Evolutionary conservation across 106 monocot species (phyloP), one percentile per base, ranked within the genome.

Genomic region (Xerophyta viscosa): DNA sequence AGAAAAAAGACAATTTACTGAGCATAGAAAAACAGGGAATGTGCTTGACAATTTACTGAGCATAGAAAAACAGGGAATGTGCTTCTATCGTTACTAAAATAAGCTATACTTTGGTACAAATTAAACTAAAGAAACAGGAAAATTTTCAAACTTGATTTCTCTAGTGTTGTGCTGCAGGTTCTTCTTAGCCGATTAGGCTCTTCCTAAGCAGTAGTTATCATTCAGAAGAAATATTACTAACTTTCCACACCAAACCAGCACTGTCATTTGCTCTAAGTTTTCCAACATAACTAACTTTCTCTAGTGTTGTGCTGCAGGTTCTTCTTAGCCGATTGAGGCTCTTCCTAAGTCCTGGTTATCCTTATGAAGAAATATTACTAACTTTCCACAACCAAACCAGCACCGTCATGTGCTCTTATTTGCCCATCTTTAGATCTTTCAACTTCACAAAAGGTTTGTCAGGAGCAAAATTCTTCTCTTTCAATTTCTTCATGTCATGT

Each of bases 191-290:
- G 96, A 68, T 31, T 98, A 61, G 96, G 54, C 55, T 98, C 26
- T 85, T 98, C 73, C 36, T 98, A 54, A 98, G 69, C 19, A 88
- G 89, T 0, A 89, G 96, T 0, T 98, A 77, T 30, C 89, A 88
- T 8, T 89, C 79, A 37, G 96, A 98, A 67, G 89, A 98, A 15
- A 54, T 71, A 28, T 79, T 98, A 29, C 33, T 24, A 11, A 53
- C 58, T 1, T 98, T 82, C 46, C 77, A 82, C 31, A 82, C 27
- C 20, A 68, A 31, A 81, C 81, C n/a, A 33, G 21, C 4, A 29
- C 76, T 29, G 71, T 64, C 48, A 66, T 98, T 75, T 98, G 89
- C 66, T 73, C 68, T 27, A 44, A 50, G 47, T 46, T 89, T 7
- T 43, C n/a, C 37, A 28, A 44, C 10, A n/a, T n/a, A n/a, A n/a